Conservation (phyloP, 768 basidiomycete genomes). For the Russula emetica region DNA sequence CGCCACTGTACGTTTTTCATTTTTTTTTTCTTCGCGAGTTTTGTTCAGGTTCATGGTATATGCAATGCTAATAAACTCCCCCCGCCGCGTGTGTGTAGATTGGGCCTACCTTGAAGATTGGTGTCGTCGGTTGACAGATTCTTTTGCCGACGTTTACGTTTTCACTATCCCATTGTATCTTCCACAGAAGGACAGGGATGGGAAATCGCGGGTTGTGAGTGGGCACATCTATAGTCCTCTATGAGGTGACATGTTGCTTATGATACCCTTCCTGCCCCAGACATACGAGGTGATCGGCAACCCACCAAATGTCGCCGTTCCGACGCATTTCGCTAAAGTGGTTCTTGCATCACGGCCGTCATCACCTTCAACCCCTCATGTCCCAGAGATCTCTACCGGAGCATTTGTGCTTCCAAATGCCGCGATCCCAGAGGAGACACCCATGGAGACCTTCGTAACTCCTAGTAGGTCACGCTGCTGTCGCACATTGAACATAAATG, state of each 20-base stretch:
- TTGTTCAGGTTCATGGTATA: background rate
- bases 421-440: slow-evolving; percentile 79
- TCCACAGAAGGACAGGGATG: slow-evolving; percentile 77
- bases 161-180: slow-evolving; percentile 98
- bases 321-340: slow-evolving; percentile 98
- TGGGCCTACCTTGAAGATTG: slow-evolving; percentile 98
- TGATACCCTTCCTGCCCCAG: slow-evolving; percentile 38
- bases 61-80: background rate
- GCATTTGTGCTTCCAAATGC: slow-evolving; percentile 97
- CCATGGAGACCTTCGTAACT: slow-evolving; percentile 74
- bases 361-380: slow-evolving; percentile 65
- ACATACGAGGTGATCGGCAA: slow-evolving; percentile 92
- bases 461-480: slow-evolving; percentile 51
- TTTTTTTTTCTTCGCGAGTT: too few relatives aligned
- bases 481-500: background rate
- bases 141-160: slow-evolving; percentile 91
- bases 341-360: slow-evolving; percentile 72
- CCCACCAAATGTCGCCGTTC: slow-evolving; percentile 87
- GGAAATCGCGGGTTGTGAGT: slow-evolving; percentile 93
- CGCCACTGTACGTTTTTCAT: slow-evolving; percentile 69
- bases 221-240: background rate
- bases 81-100: slow-evolving; percentile 50
- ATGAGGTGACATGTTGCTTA: background rate
- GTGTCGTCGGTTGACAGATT: slow-evolving; percentile 84
- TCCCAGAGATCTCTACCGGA: slow-evolving; percentile 77